Evolutionary conservation across 1,139 yeast genomes (phyloP).

Genomic region (Diutina rugosa): DNA sequence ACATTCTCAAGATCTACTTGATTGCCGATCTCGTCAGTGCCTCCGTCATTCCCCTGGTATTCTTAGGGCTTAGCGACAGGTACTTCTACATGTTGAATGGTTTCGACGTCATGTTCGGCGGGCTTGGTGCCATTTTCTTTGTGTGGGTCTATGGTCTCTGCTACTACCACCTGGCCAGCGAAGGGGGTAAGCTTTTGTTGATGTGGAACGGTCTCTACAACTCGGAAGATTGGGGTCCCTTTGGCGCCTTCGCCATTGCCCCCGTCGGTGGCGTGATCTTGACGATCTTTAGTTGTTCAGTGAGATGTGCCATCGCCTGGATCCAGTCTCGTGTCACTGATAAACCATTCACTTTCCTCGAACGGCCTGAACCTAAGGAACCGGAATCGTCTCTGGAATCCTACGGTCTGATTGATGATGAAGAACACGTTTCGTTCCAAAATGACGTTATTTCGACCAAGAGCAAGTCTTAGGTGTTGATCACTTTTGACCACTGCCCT

Average conservation of each 20-base stretch:
- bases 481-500: background rate
- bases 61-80: slow-evolving; percentile 59
- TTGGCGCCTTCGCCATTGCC: slow-evolving; percentile 88
- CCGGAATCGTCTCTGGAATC: background rate
- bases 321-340: background rate
- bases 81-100: slow-evolving; percentile 63
- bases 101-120: slow-evolving; percentile 72
- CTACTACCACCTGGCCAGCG: slow-evolving; percentile 56
- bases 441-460: background rate
- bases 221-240: slow-evolving; percentile 80
- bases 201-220: slow-evolving; percentile 71
- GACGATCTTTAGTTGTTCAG: slow-evolving; percentile 20
- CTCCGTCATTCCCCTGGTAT: slow-evolving; percentile 74
- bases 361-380: background rate
- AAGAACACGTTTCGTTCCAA: background rate
- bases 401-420: background rate
- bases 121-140: slow-evolving; percentile 66
- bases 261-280: slow-evolving; percentile 68
- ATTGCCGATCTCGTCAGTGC: slow-evolving; percentile 86
- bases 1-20: slow-evolving; percentile 73
- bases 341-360: background rate
- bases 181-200: slow-evolving; percentile 68
- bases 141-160: slow-evolving; percentile 78
- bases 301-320: background rate
- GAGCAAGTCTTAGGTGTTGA: background rate